These are phyloP conservation scores for Diaporthe batatas DNA, from an alignment of 2,329 filamentous ascomycete species.

Conservation along the genomic window DNA sequence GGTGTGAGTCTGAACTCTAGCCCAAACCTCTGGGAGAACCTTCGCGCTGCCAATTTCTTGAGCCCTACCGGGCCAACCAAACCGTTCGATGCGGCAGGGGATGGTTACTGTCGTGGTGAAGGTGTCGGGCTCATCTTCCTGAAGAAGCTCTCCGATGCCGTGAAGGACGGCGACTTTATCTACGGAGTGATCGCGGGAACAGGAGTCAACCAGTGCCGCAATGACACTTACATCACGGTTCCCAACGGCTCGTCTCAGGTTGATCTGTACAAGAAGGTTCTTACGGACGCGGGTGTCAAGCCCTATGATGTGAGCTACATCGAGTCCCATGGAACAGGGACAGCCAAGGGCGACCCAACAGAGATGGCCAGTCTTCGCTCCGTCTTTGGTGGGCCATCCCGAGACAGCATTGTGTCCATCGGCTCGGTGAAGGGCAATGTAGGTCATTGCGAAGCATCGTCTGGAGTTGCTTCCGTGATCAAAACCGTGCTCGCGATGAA, in stretches of 20 bases:
- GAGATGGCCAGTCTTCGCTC: slow-evolving; percentile 45
- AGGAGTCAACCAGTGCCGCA: slow-evolving; percentile 52
- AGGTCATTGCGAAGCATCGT: slow-evolving; percentile 50
- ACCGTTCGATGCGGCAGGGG: slow-evolving; percentile 60
- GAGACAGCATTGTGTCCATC: slow-evolving; percentile 36
- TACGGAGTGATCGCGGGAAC: slow-evolving; percentile 56
- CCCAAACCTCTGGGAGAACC: slow-evolving; percentile 47
- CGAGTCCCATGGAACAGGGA: slow-evolving; percentile 56
- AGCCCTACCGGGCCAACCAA: slow-evolving; percentile 62
- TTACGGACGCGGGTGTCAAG: slow-evolving; percentile 45
- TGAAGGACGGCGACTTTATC: slow-evolving; percentile 63
- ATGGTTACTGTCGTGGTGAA: slow-evolving; percentile 68
- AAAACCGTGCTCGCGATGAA: slow-evolving; percentile 53
- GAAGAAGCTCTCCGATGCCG: slow-evolving; percentile 63
- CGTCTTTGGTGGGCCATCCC: slow-evolving; percentile 36
- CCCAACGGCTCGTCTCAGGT: slow-evolving; percentile 46
- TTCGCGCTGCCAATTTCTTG: slow-evolving; percentile 55
- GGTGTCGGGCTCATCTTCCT: slow-evolving; percentile 62
- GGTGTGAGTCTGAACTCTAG: slow-evolving; percentile 55
- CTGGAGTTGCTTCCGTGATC: slow-evolving; percentile 50
- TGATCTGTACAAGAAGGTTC: slow-evolving; percentile 48
- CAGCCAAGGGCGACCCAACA: slow-evolving; percentile 50
- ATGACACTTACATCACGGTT: slow-evolving; percentile 47
- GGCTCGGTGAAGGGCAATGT: slow-evolving; percentile 52
- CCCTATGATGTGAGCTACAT: slow-evolving; percentile 49